phyloP scores from a whole-genome alignment of 495 filamentous ascomycete genomes.

The Penicillium flavigenum region DNA sequence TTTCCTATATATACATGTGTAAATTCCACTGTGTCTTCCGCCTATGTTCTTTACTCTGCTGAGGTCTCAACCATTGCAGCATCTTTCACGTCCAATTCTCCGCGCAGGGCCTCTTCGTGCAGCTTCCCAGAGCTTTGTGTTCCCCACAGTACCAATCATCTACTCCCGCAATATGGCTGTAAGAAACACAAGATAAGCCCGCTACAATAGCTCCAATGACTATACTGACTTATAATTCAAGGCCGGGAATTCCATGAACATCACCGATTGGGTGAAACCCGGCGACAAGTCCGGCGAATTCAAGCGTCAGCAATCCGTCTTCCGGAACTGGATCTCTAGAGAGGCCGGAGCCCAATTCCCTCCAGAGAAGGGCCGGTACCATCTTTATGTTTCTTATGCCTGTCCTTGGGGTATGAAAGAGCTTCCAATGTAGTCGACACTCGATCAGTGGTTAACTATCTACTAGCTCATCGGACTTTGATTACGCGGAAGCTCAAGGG shows the following conservation, averaged over 20 bases:
- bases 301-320: conserved; percentile 72
- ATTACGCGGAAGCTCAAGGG: conserved; percentile 68
- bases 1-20: conserved; percentile 15
- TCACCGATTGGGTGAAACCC: conserved; percentile 81
- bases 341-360: conserved; percentile 62
- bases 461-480: conserved; percentile 61
- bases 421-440: not conserved
- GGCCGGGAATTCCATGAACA: conserved; percentile 45
- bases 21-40: not conserved
- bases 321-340: conserved; percentile 70
- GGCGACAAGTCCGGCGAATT: conserved; percentile 81
- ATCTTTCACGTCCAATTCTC: conserved; percentile 22
- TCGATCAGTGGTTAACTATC: conserved; percentile 1
- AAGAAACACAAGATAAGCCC: conserved; percentile 13
- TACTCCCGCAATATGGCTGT: conserved; percentile 44
- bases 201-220: not conserved
- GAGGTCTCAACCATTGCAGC: conserved; percentile 25
- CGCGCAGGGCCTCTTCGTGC: conserved; percentile 15
- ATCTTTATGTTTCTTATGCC: conserved; percentile 72
- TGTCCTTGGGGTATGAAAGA: conserved; percentile 63
- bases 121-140: conserved; percentile 20
- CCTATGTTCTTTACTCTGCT: conserved; percentile 35
- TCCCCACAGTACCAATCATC: conserved; percentile 23
- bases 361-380: conserved; percentile 65
- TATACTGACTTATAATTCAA: conserved; percentile 9